Evolutionary conservation across 805 yeast species (phyloP).

Genomic region (Saccharomyces mikatae): DNA sequence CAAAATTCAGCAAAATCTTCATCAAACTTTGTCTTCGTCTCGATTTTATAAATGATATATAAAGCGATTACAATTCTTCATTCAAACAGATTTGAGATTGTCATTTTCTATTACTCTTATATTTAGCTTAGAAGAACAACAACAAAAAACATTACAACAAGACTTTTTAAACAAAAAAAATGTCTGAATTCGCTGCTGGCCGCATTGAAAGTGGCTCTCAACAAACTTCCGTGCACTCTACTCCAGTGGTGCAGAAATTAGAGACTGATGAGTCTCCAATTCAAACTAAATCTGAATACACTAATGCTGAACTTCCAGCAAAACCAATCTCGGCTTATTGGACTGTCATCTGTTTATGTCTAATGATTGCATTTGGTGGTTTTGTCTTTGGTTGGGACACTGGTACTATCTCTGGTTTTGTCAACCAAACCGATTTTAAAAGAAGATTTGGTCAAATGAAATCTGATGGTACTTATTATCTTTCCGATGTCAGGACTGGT

Average conservation of each 20-base stretch:
- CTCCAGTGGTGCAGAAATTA: neutral
- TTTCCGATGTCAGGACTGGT: constrained; percentile 46
- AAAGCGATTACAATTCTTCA: neutral
- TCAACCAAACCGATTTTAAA: constrained; percentile 46
- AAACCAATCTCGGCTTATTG: neutral
- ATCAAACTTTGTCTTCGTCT: neutral
- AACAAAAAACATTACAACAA: neutral
- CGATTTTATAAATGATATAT: neutral
- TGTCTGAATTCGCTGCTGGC: neutral
- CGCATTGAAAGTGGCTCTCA: neutral
- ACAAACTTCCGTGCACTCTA: neutral
- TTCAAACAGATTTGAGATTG: neutral
- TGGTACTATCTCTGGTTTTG: constrained; percentile 72
- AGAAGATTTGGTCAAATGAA: constrained; percentile 42
- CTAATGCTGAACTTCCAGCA: neutral
- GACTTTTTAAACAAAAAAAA: neutral
- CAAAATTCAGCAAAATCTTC: neutral
- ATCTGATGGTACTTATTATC: constrained; percentile 21
- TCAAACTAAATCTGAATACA: neutral
- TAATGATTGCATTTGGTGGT: constrained; percentile 26
- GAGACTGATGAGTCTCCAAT: neutral
- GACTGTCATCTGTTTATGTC: constrained; percentile 7
- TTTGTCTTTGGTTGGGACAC: constrained; percentile 76
- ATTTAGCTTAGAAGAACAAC: neutral
- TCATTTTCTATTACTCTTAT: neutral